A percentile compares a stretch with the other conserved stretches of the same genome.
These are phyloP conservation scores for Lactifluus hygrophoroides DNA, from an alignment of 768 basidiomycete genomes.

Conservation along the genomic window DNA sequence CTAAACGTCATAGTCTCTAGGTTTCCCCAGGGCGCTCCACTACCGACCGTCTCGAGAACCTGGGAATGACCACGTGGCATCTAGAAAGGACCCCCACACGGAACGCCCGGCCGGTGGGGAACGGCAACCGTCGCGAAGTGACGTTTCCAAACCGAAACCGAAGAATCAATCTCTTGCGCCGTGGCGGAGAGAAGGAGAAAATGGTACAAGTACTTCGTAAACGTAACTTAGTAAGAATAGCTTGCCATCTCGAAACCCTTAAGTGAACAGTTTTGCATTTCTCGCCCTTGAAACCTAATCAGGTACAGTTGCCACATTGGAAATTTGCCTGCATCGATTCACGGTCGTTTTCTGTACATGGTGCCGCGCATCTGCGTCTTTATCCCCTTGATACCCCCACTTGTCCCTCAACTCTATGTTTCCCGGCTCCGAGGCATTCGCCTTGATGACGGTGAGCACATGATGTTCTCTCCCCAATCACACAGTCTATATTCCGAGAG, in stretches of 20 bases:
- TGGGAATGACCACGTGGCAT: slow-evolving; percentile 4
- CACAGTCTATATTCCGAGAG: background rate
- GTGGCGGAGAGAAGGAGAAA: slow-evolving; percentile 5
- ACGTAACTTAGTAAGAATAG: background rate
- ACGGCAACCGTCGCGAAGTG: slow-evolving; percentile 6
- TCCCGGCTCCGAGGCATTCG: slow-evolving; percentile 7
- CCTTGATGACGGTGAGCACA: background rate
- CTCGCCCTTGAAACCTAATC: slow-evolving; percentile 1
- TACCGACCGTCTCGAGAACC: background rate
- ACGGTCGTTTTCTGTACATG: background rate
- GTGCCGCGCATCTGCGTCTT: background rate
- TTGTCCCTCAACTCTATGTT: background rate
- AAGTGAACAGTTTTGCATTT: background rate
- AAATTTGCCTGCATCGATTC: slow-evolving; percentile 2
- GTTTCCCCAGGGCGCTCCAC: slow-evolving; percentile 8
- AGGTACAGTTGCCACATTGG: background rate
- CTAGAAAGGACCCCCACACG: background rate
- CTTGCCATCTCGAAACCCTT: background rate
- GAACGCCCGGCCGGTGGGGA: background rate
- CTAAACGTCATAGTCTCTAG: slow-evolving; percentile 1
- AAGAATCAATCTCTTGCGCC: background rate
- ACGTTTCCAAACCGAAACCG: background rate
- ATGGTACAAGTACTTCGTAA: background rate
- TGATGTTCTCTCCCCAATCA: background rate
- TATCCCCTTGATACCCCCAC: background rate